Evolutionary conservation across 1,284 basidiomycete species (phyloP).

Genomic region (Ustanciosporium gigantosporum): DNA sequence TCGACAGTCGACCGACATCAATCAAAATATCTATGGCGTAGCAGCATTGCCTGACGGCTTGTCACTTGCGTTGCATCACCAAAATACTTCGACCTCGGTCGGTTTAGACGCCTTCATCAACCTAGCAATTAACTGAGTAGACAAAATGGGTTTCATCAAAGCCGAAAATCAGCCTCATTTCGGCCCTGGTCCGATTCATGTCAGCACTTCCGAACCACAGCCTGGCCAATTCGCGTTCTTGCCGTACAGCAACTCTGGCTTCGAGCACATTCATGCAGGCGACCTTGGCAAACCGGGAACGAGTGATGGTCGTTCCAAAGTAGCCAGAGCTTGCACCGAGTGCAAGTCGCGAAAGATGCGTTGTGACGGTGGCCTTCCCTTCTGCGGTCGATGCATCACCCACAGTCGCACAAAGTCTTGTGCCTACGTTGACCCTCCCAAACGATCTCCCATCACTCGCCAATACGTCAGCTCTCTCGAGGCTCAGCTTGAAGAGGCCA

Average conservation of each 20-base stretch:
- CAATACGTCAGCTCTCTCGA: constrained; percentile 42
- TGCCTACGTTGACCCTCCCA: constrained; percentile 42
- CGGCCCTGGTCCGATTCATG: constrained; percentile 13
- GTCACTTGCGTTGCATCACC: no score
- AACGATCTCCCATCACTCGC: constrained; percentile 41
- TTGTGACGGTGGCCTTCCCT: constrained; percentile 45
- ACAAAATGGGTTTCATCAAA: constrained; percentile 45
- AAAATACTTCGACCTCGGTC: no score
- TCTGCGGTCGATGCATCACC: constrained; percentile 40
- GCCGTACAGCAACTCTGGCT: constrained; percentile 25
- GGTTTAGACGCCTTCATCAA: no score
- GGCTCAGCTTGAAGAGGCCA: constrained; percentile 34
- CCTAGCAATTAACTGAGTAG: no score
- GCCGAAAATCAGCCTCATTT: constrained; percentile 27
- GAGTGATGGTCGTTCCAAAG: constrained; percentile 39
- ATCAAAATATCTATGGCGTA: no score
- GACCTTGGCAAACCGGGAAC: constrained; percentile 33
- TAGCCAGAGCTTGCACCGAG: constrained; percentile 39
- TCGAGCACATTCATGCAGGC: constrained; percentile 34
- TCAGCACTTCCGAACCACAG: constrained; percentile 19
- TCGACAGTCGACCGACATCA: no score
- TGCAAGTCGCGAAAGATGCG: constrained; percentile 46
- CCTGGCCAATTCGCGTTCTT: constrained; percentile 36
- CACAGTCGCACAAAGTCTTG: constrained; percentile 46
- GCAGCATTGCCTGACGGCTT: no score